Base-by-base conservation (phyloP, 441 rosid genomes). In the Lepidium campestre region DNA sequence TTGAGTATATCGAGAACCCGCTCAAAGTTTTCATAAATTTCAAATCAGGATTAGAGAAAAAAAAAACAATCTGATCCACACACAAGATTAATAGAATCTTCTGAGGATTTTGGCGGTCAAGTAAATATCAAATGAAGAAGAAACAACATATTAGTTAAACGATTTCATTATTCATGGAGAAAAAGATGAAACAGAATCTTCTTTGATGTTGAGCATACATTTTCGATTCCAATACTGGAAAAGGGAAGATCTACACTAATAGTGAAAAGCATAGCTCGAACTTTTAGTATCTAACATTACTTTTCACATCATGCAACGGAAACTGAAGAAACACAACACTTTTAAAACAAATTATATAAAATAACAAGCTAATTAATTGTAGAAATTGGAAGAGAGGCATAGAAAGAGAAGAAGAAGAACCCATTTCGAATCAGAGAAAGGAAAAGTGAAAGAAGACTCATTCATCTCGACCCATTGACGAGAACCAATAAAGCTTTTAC, bases 131-230 rank as follows among this genome's bases (percentile, higher is more conserved):
- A 17, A 57, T 5, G 35, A 35, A 57, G 19, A 57, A 56, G 14
- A 53, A 53, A 42, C 20, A 42, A 7, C 45, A 50, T 7, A 7
- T 18, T 1, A 62, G 18, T 17, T 11, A 6, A 23, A 5, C 14
- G 25, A 49, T 37, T n/a, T 37, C 25, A 37, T n/a, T 48, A 29
- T 18, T 66, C 19, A 15, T 34, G 1, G 34, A 22, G 19, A 12
- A 54, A 36, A 70, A 53, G 62, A 25, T 45, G 40, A 62, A 62
- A 37, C 61, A 22, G 70, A 63, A 56, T 71, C 52, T 19, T 46
- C 17, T 29, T 29, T 19, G 58, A 62, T 46, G 41, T 47, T 12
- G 65, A 40, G 37, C 25, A 56, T 2, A 13, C 32, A 23, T 44
- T 25, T 37, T 35, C 4, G 13, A 57, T 13, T 45, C 39, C 20